Base-by-base conservation (phyloP, 139 green algal species). In the Edaphochlamys debaryana region DNA sequence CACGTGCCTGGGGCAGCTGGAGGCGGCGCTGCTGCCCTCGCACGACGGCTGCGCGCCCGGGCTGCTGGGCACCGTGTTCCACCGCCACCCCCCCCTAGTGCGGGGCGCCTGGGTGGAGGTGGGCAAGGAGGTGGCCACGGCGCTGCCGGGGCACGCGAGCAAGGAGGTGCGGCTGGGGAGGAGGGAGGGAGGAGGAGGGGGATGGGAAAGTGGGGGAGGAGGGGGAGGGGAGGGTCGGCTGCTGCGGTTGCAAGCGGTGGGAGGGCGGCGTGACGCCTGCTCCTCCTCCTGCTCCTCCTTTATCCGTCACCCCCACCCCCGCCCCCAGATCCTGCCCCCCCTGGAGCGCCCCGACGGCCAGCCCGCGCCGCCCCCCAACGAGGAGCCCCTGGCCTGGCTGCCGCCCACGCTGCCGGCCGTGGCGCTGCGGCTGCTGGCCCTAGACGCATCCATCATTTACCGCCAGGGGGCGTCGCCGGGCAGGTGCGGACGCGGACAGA, bases 351-450 rank as follows among this genome's bases (percentile, higher is more conserved):
- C 42, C 32, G 48, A 74, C 77, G 63, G 63, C 42, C 15, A 34
- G 38, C 30, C 75, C 4, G 36, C 66, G 32, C 6, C 75, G n/a
- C 3, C 41, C 1, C 75, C 60, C 75, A 72, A 15, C 75, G 75
- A 81, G 23, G 84, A 93, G 79, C 85, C 87, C 23, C 88, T 98
- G 64, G 78, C 82, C 19, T 98, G 95, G 95, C 91, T 98, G 64
- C 95, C 95, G 6, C 58, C 89, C 54, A 98, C 95, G 0, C 54
- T 76, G 22, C 79, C 93, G 0, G 90, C 94, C 0, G 36, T 98
- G 32, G 79, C 87, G n/a, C 82, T 96, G 78, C 90, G 95, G 13
- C 76, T 98, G 76, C 67, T 82, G 52, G 79, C 90, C 0, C 73
- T 98, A 25, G 94, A 97, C 66, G 86, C 92, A 0, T 82, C 93